These are phyloP conservation scores for Trichoderma atrobrunneum DNA, from an alignment of 2,329 filamentous ascomycete species.

Conservation along the genomic window DNA sequence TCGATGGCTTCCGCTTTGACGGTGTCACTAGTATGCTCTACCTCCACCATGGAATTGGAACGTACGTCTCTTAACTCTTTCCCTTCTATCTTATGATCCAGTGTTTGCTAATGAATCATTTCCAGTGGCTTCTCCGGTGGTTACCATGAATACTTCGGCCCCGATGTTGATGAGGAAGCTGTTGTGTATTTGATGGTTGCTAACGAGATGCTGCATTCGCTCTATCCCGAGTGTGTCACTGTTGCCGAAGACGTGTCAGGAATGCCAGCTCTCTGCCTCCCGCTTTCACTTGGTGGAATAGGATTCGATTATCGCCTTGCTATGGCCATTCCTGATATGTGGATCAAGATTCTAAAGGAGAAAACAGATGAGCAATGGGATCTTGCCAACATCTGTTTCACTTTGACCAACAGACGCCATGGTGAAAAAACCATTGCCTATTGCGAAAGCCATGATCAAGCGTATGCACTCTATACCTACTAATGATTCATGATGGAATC, in stretches of 20 bases:
- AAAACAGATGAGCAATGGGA: constrained; percentile 90
- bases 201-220: constrained; percentile 89
- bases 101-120: constrained; percentile 15
- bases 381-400: constrained; percentile 78
- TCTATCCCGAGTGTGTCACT: constrained; percentile 86
- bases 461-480: constrained; percentile 57
- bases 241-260: constrained; percentile 97
- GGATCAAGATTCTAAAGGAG: constrained; percentile 98
- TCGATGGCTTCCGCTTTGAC: constrained; percentile 97
- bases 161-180: constrained; percentile 85
- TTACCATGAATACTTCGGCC: constrained; percentile 96
- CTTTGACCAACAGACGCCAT: constrained; percentile 86
- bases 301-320: constrained; percentile 97
- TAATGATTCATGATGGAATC: constrained; percentile 13
- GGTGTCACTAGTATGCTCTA: constrained; percentile 99
- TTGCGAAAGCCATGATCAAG: constrained; percentile 95
- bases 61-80: constrained; percentile 55
- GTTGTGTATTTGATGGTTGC: constrained; percentile 94
- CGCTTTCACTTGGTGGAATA: constrained; percentile 80
- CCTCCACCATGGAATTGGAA: constrained; percentile 91
- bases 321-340: constrained; percentile 98
- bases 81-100: background rate
- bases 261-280: constrained; percentile 94
- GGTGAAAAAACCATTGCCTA: constrained; percentile 99
- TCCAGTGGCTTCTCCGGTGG: constrained; percentile 88